A percentile compares a stretch with the other conserved stretches of the same genome.
Conservation (phyloP, 1,139 yeast species). For the Yamadazyma taylorii region DNA sequence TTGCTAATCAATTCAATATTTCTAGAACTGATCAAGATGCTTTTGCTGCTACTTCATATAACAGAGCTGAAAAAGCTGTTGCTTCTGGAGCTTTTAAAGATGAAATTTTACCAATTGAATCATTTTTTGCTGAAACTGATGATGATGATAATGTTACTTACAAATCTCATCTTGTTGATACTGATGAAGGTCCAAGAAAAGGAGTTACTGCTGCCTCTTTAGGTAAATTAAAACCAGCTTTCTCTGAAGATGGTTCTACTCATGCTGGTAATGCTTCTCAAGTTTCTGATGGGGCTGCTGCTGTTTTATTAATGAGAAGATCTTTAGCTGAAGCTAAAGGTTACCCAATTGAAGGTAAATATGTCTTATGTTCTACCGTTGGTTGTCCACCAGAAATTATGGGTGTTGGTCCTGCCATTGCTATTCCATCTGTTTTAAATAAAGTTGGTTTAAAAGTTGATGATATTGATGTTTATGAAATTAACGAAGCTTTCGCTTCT, state of each 20-base stretch:
- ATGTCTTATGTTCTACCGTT: slow-evolving; percentile 69
- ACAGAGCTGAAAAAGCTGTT: slow-evolving; percentile 77
- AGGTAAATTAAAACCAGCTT: slow-evolving; percentile 82
- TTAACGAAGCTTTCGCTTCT: slow-evolving; percentile 96
- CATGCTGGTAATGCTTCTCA: slow-evolving; percentile 98
- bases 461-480: slow-evolving; percentile 77
- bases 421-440: slow-evolving; percentile 79
- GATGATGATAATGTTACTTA: slow-evolving; percentile 46
- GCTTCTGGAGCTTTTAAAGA: slow-evolving; percentile 72
- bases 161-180: slow-evolving; percentile 51
- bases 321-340: slow-evolving; percentile 79
- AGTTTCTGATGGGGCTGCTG: slow-evolving; percentile 94
- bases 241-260: slow-evolving; percentile 76
- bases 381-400: slow-evolving; percentile 97
- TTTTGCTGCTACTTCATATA: slow-evolving; percentile 84
- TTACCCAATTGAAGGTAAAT: slow-evolving; percentile 69
- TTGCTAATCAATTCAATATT: slow-evolving; percentile 53
- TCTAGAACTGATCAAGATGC: slow-evolving; percentile 77
- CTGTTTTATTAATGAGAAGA: slow-evolving; percentile 80
- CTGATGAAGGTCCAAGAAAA: slow-evolving; percentile 90
- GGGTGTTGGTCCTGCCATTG: slow-evolving; percentile 97
- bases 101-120: slow-evolving; percentile 79
- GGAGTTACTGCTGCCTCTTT: slow-evolving; percentile 81
- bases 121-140: slow-evolving; percentile 50
- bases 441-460: slow-evolving; percentile 60